Conservation (phyloP, 192 early-diverging fungal genomes). For the Haplosporangium gracile region DNA sequence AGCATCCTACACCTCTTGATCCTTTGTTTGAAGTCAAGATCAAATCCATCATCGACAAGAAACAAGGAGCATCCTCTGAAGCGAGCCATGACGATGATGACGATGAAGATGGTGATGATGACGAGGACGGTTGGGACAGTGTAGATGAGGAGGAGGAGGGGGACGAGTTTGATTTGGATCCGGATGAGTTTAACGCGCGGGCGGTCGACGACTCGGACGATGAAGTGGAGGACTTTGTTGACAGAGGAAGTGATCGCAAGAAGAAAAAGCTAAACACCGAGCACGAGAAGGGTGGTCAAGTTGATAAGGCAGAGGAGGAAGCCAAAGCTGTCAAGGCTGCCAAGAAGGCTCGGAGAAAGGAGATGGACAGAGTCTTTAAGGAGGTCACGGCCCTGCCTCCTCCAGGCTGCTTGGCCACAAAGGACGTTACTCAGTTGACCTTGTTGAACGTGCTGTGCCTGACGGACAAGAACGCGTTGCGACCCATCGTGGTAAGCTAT, state of each 20-base stretch:
- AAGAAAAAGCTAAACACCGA: constrained; percentile 20
- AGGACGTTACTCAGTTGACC: not conserved
- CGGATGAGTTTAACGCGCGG: constrained; percentile 20
- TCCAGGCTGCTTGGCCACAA: constrained; percentile 42
- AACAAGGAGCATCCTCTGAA: constrained; percentile 2
- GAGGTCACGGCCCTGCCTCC: constrained; percentile 7
- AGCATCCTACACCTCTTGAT: constrained; percentile 16
- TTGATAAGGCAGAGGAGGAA: not conserved
- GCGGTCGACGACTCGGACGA: constrained; percentile 8
- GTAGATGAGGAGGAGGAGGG: constrained; percentile 35
- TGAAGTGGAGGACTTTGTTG: not conserved
- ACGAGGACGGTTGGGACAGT: constrained; percentile 21
- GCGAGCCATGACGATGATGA: constrained; percentile 6
- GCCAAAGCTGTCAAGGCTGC: not conserved
- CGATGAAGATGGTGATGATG: constrained; percentile 30
- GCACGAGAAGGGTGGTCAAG: not conserved
- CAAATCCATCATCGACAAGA: constrained; percentile 14
- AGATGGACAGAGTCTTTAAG: constrained; percentile 16
- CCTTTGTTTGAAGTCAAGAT: constrained; percentile 43
- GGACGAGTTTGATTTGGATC: constrained; percentile 3
- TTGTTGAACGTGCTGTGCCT: constrained; percentile 26
- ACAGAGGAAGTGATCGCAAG: constrained; percentile 20
- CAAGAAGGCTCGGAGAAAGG: constrained; percentile 14
- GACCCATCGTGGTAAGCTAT: constrained; percentile 36
- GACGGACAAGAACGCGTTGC: constrained; percentile 19